Conservation (phyloP, 768 basidiomycete species). For the Mycena filopes region DNA sequence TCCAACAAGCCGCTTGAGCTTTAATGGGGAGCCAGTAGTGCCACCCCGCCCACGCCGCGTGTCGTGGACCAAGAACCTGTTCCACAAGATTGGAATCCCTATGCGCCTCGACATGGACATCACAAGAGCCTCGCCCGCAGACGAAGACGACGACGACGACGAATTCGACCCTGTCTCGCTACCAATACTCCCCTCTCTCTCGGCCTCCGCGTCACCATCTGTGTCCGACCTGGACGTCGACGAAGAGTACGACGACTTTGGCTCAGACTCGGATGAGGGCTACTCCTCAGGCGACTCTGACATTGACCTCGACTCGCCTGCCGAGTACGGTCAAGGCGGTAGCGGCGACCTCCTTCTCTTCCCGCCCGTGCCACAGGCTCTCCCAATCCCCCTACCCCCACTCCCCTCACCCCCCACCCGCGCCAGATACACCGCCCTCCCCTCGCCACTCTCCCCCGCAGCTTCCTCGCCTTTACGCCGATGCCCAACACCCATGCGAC, state of each 20-base stretch:
- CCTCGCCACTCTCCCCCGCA: slow-evolving; percentile 50
- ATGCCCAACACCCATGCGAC: slow-evolving; percentile 48
- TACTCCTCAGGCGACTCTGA: slow-evolving; percentile 37
- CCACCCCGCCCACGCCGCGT: slow-evolving; percentile 12
- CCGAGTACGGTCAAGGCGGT: slow-evolving; percentile 14
- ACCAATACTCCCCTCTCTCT: slow-evolving; percentile 27
- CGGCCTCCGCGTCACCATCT: slow-evolving; percentile 24
- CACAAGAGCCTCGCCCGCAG: slow-evolving; percentile 30
- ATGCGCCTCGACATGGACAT: slow-evolving; percentile 36
- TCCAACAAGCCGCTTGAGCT: slow-evolving; percentile 61
- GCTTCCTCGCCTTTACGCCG: slow-evolving; percentile 38
- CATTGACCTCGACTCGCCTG: slow-evolving; percentile 34
- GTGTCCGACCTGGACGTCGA: slow-evolving; percentile 25
- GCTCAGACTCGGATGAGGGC: slow-evolving; percentile 37
- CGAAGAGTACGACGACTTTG: slow-evolving; percentile 39
- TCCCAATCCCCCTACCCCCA: slow-evolving; percentile 20
- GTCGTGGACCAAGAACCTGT: slow-evolving; percentile 34
- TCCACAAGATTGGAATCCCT: slow-evolving; percentile 31
- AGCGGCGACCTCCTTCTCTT: slow-evolving; percentile 20
- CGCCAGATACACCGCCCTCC: slow-evolving; percentile 49
- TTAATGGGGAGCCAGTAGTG: slow-evolving; percentile 42
- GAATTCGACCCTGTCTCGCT: slow-evolving; percentile 28
- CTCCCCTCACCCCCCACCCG: slow-evolving; percentile 5
- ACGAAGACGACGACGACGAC: slow-evolving; percentile 29
- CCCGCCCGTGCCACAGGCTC: neutral